Base-by-base conservation (phyloP, 495 filamentous ascomycete genomes). In the Annulohypoxylon stygium region DNA sequence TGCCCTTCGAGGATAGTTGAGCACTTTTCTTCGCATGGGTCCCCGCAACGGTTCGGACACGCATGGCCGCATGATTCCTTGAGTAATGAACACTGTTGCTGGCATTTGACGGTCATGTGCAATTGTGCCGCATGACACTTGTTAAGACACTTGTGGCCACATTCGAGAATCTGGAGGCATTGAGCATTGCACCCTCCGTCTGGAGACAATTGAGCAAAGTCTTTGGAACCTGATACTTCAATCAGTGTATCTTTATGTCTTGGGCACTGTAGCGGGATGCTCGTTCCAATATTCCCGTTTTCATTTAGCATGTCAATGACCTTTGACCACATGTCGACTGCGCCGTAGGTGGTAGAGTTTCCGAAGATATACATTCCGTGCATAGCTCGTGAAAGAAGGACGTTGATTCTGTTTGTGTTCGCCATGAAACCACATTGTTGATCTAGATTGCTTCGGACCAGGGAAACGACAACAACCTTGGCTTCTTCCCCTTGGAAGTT, bases 291-390 rank as follows among this genome's bases (percentile, higher is more conserved):
- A 43, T 87, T 88, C 3, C 78, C 82, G 0, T 78, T 76, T 1
- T 74, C 50, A 48, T 82, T 70, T 14, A 94, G 39, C 16, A 92
- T 88, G 0, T 78, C 67, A 45, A 92, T 75, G 16, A 93, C 83
- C 8, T 90, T 59, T 1, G 71, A 79, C 91, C 91, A 93, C 89
- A 93, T 92, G 0, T 77, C 71, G 16, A 91, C 83, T 25, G 76
- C 66, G 0, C 60, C 71, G 4, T 80, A 86, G 0, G 90, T 88
- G 34, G 79, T 69, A 5, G 85, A 81, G 61, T 93, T 92, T 16
- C 92, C 91, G 55, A 93, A 86, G 59, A 93, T 88, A 75, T 92
- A 94, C 88, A 93, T 91, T 1, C 92, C 91, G 76, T 94, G 86
- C 70, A 86, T 80, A 16, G 90, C 90, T n/a, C 91, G 86, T 34